A percentile compares a stretch with the other conserved stretches of the same genome.
Evolutionary conservation across 441 rosid species (phyloP).

Genomic region (Pelargonium cotyledonis): DNA sequence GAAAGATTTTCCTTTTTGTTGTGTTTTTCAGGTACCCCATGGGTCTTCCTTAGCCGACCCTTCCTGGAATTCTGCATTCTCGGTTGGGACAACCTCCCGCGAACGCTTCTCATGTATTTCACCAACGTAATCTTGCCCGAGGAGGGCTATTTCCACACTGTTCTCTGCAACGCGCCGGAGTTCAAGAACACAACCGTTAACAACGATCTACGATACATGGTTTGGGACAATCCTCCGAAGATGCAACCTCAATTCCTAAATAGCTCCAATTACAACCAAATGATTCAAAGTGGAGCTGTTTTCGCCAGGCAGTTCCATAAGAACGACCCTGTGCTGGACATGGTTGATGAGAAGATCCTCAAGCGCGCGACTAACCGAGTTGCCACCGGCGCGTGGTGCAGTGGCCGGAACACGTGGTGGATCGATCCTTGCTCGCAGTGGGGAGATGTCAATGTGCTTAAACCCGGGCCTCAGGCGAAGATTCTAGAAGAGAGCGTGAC

Average conservation of each 20-base stretch:
- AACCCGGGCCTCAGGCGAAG: slow-evolving; percentile 63
- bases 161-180: slow-evolving; percentile 72
- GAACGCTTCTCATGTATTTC: slow-evolving; percentile 76
- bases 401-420: slow-evolving; percentile 63
- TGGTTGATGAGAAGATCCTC: slow-evolving; percentile 65
- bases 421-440: slow-evolving; percentile 81
- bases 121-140: slow-evolving; percentile 66
- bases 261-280: slow-evolving; percentile 45
- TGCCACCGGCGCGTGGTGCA: slow-evolving; percentile 79
- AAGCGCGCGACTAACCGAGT: slow-evolving; percentile 48
- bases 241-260: slow-evolving; percentile 75
- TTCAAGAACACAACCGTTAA: slow-evolving; percentile 71
- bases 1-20: not conserved
- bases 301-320: slow-evolving; percentile 64
- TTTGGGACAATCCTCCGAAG: slow-evolving; percentile 89
- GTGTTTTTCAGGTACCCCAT: slow-evolving; percentile 60
- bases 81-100: slow-evolving; percentile 87
- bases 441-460: slow-evolving; percentile 68
- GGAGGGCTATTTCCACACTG: slow-evolving; percentile 73
- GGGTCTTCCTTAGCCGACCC: slow-evolving; percentile 69
- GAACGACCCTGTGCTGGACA: slow-evolving; percentile 59
- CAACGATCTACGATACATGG: slow-evolving; percentile 67
- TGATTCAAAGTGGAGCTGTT: slow-evolving; percentile 74
- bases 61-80: slow-evolving; percentile 74
- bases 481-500: slow-evolving; percentile 55